A percentile compares a stretch with the other conserved stretches of the same genome.
Evolutionary conservation across 495 filamentous ascomycete species (phyloP).

Genomic region (Glarea lozoyensis): DNA sequence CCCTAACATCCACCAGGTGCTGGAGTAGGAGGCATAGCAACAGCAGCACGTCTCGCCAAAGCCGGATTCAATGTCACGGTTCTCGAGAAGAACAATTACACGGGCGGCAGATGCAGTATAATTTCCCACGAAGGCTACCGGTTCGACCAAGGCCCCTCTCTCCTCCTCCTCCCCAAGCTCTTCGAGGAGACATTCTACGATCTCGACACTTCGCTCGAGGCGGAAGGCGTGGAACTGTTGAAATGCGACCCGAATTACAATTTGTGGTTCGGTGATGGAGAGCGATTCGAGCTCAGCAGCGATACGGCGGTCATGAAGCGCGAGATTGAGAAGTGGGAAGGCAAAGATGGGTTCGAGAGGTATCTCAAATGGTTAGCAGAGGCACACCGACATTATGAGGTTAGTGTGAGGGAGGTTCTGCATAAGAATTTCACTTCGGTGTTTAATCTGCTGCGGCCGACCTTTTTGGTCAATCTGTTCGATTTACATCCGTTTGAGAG

Average conservation of each 20-base stretch:
- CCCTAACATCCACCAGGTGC: conserved; percentile 34
- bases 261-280: conserved; percentile 56
- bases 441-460: conserved; percentile 38
- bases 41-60: conserved; percentile 57
- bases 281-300: conserved; percentile 45
- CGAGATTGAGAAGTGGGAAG: conserved; percentile 60
- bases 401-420: conserved; percentile 50
- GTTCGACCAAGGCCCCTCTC: conserved; percentile 65
- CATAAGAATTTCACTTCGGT: conserved; percentile 50
- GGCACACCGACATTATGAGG: conserved; percentile 55
- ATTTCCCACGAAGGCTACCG: conserved; percentile 47
- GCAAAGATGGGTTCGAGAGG: conserved; percentile 51
- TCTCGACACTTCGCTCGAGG: conserved; percentile 48
- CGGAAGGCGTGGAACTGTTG: conserved; percentile 49
- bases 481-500: conserved; percentile 55
- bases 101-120: conserved; percentile 56
- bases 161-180: conserved; percentile 56
- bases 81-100: conserved; percentile 59
- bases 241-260: conserved; percentile 68
- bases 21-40: conserved; percentile 57
- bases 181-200: conserved; percentile 57
- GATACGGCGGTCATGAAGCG: conserved; percentile 54
- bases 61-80: conserved; percentile 57
- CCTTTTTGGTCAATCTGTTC: conserved; percentile 43
- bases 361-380: conserved; percentile 55